Percentiles rank a stretch among this genome's conserved stretches.
Conservation (phyloP, 179 eudicot species). For the Camellia oleifera region DNA sequence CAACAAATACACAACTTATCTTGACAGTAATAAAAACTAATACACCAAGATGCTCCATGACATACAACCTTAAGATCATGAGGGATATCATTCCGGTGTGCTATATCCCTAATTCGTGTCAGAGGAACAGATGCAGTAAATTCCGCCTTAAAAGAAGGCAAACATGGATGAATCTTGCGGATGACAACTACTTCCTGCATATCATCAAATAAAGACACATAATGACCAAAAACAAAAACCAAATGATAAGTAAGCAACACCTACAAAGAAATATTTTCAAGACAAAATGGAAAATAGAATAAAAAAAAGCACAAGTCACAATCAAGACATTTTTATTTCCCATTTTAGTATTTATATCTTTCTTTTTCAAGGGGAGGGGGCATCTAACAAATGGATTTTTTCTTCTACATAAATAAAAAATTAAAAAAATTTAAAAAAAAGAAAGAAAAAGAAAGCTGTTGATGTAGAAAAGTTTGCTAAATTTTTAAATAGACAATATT, state of each 20-base stretch:
- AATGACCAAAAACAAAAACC: neutral
- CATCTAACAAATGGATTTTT: too few relatives aligned
- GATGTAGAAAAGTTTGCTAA: too few relatives aligned
- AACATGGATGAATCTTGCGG: conserved; percentile 93
- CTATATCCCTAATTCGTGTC: conserved; percentile 95
- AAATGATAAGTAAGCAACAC: neutral
- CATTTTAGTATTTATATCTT: neutral
- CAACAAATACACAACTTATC: neutral
- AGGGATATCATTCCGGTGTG: conserved; percentile 90
- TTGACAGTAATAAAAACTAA: conserved; percentile 8
- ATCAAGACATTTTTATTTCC: neutral
- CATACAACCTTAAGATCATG: conserved; percentile 88
- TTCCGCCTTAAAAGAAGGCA: conserved; percentile 97
- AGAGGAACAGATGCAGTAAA: conserved; percentile 98
- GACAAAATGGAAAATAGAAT: neutral
- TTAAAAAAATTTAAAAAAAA: too few relatives aligned
- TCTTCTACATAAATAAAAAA: too few relatives aligned
- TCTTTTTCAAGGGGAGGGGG: too few relatives aligned
- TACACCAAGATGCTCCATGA: neutral
- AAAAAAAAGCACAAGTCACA: neutral
- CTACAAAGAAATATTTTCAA: neutral
- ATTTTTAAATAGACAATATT: too few relatives aligned
- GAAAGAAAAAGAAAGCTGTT: too few relatives aligned
- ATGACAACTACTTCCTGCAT: conserved; percentile 88
- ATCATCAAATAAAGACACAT: neutral